phyloP scores from a whole-genome alignment of 495 filamentous ascomycete species.

The Arthonia radiata region DNA sequence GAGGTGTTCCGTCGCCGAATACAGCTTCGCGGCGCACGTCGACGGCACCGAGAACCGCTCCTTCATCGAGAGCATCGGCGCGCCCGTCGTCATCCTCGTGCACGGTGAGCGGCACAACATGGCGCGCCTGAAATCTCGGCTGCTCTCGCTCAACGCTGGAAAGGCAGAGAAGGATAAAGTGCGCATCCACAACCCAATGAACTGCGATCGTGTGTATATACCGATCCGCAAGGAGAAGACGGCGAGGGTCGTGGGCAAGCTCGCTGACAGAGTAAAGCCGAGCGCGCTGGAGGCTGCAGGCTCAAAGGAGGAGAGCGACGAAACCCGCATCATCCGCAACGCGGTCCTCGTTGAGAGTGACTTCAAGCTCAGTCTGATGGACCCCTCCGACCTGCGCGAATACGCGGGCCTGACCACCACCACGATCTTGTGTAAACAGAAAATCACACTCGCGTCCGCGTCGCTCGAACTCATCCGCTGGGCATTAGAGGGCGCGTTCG shows the following conservation, averaged over 20 bases:
- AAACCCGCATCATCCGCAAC: conserved; percentile 38
- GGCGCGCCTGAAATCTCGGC: conserved; percentile 84
- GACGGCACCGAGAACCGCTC: conserved; percentile 86
- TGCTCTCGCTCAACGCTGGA: conserved; percentile 67
- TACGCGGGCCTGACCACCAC: conserved; percentile 90
- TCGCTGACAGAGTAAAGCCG: conserved; percentile 38
- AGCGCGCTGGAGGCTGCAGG: conserved; percentile 1
- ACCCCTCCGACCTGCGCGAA: conserved; percentile 79
- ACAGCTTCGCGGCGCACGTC: conserved; percentile 87
- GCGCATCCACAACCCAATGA: conserved; percentile 78
- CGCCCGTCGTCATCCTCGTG: conserved; percentile 85
- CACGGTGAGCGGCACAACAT: conserved; percentile 96
- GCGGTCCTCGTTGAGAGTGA: conserved; percentile 92
- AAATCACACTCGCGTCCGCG: conserved; percentile 60
- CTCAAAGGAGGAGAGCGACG: conserved; percentile 16
- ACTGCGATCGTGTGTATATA: conserved; percentile 86
- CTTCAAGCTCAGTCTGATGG: conserved; percentile 90
- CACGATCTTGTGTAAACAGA: conserved; percentile 73
- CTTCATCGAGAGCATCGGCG: conserved; percentile 79
- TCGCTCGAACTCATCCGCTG: conserved; percentile 79
- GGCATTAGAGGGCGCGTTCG: conserved; percentile 86
- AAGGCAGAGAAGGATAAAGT: conserved; percentile 38
- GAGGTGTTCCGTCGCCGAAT: conserved; percentile 75
- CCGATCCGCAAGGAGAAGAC: conserved; percentile 91
- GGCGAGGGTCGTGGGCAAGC: conserved; percentile 84